Evolutionary conservation across 169 alveolate species (phyloP).

Genomic region (Cyclospora cayetanensis): DNA sequence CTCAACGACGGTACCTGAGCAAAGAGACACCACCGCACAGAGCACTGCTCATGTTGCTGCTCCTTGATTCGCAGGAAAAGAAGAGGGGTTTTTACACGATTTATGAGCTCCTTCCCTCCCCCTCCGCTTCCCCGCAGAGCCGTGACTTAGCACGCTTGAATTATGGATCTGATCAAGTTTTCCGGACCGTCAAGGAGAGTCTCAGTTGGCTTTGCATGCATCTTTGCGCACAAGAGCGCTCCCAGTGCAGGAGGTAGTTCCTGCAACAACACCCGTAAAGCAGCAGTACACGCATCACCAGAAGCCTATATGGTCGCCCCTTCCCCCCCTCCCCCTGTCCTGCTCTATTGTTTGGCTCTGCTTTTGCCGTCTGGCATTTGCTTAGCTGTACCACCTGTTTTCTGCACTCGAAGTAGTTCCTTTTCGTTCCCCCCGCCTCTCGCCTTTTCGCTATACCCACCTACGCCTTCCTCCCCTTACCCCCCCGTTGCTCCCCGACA

Average conservation of each 20-base stretch:
- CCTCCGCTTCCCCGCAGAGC: too few species aligned
- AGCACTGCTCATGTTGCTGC: background rate
- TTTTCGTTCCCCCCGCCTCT: too few species aligned
- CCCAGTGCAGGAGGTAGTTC: slow-evolving; percentile 83
- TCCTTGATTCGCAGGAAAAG: background rate
- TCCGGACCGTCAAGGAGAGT: slow-evolving; percentile 56
- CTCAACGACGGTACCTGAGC: background rate
- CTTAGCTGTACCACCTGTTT: too few species aligned
- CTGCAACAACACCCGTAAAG: slow-evolving; percentile 63
- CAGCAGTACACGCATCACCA: slow-evolving; percentile 22
- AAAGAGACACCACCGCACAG: background rate
- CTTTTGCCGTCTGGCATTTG: too few species aligned
- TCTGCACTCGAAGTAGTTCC: too few species aligned
- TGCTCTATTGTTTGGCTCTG: background rate
- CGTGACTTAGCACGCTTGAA: too few species aligned
- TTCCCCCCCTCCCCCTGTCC: background rate
- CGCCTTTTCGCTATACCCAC: too few species aligned
- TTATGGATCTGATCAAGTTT: background rate
- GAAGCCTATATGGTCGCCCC: background rate
- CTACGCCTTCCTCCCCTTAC: too few species aligned
- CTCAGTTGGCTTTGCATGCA: slow-evolving; percentile 50
- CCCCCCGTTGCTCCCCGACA: too few species aligned
- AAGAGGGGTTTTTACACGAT: too few species aligned
- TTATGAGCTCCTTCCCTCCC: too few species aligned
- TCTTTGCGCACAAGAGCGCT: slow-evolving; percentile 74